Percentiles rank a stretch among this genome's conserved stretches.
These are phyloP conservation scores for Nephelium lappaceum DNA, from an alignment of 345 rosid genomes.

Conservation along the genomic window DNA sequence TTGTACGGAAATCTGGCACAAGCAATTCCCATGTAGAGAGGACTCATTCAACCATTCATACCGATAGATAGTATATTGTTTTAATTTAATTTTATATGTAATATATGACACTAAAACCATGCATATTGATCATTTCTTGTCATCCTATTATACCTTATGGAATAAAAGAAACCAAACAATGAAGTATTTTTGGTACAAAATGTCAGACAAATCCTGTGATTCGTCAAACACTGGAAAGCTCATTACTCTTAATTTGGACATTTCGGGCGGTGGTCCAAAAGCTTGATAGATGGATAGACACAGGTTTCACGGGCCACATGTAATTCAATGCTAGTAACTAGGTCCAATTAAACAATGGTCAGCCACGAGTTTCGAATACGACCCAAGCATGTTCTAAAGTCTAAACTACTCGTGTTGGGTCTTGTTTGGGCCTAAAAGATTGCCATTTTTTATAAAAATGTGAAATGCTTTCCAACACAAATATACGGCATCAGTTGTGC, in stretches of 20 bases:
- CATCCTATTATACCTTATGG: too few species aligned
- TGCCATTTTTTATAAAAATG: too few species aligned
- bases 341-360: not conserved
- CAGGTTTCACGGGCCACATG: not conserved
- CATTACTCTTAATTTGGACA: not conserved
- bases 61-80: too few species aligned
- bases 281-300: not conserved
- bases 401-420: not conserved
- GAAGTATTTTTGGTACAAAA: not conserved
- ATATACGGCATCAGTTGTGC: too few species aligned
- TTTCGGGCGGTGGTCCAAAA: slow-evolving; percentile 1
- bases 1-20: too few species aligned
- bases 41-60: too few species aligned
- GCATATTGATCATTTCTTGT: too few species aligned
- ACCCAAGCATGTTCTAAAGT: not conserved
- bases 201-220: not conserved
- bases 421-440: not conserved
- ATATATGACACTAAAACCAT: too few species aligned
- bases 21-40: too few species aligned
- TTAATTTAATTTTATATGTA: too few species aligned
- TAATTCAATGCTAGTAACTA: not conserved
- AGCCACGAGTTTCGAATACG: not conserved
- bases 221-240: not conserved
- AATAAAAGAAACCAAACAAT: too few species aligned
- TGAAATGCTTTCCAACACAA: too few species aligned